Evolutionary conservation across 1,139 yeast genomes (phyloP), one percentile per base, ranked within the genome.

Genomic region (Taphrina populina): DNA sequence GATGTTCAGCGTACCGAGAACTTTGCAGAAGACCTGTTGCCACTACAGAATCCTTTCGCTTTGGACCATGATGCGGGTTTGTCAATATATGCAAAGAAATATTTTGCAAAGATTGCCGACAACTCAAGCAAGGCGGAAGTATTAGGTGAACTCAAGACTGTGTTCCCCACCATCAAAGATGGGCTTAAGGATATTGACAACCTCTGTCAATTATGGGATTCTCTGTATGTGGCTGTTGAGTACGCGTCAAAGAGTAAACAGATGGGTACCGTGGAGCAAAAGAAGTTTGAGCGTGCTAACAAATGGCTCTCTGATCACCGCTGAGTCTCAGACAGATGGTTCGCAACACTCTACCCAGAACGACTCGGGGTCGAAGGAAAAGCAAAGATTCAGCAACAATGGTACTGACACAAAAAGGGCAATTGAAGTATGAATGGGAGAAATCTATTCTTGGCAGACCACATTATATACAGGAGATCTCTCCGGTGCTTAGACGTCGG

Each of bases 1-100:
- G 87, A 74, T 68, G 82, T 68, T 53, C 71, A 74, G 34, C 67
- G 73, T 21, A 69, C 74, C 7, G 62, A 21, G 5, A 71, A 13
- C 76, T 76, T 60, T 62, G 66, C 13, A 78, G 78, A 8, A 86
- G 95, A 95, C 70, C 74, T 58, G 61, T 71, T 10, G 68, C 87
- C 81, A 3, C 65, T 71, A 13, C 75, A 77, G 60, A 65, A 84
- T 45, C 96, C 96, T 4, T 88, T 86, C 64, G 76, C 70, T 58
- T 68, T 72, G 47, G 68, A 75, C 44, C 80, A 75, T 24, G 71
- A 69, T 59, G 69, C 70, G 11, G 70, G 70, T 15, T 62, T 70
- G 33, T 79, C 76, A 13, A 65, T 72, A 32, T 70, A 72, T 5
- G 66, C 69, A 43, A 71, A 69, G 61, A 63, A 67, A 19, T 73